Conservation (phyloP, 108 stramenopile species). For the Epithemia pelagica region DNA sequence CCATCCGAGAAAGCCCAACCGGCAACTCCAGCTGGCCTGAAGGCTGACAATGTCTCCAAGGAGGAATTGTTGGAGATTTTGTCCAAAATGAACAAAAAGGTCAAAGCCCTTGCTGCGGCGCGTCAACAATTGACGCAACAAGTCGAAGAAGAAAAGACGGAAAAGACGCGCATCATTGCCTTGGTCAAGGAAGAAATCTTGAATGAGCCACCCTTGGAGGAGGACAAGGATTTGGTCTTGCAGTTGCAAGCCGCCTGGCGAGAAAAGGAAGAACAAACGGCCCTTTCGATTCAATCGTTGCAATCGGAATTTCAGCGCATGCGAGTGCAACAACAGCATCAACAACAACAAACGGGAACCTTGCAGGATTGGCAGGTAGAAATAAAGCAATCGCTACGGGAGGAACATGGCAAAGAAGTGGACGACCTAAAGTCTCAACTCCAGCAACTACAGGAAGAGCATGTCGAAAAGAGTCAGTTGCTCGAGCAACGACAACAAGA, state of each 20-base stretch:
- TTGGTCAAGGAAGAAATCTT: conserved; percentile 59
- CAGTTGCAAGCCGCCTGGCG: conserved; percentile 57
- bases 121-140: conserved; percentile 52
- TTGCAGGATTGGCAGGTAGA: conserved; percentile 18
- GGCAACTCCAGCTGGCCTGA: conserved; percentile 4
- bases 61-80: conserved; percentile 75
- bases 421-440: conserved; percentile 32
- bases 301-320: conserved; percentile 48
- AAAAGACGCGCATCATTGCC: conserved; percentile 40
- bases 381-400: conserved; percentile 13
- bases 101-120: conserved; percentile 54
- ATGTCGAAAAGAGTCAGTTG: conserved; percentile 15
- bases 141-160: conserved; percentile 43
- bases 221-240: conserved; percentile 30
- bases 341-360: not conserved
- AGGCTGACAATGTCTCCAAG: conserved; percentile 36
- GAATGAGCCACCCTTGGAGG: conserved; percentile 21
- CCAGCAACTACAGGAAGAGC: conserved; percentile 15
- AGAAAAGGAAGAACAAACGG: conserved; percentile 47
- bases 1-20: not conserved
- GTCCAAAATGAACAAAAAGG: conserved; percentile 74
- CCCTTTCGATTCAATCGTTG: conserved; percentile 43
- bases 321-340: conserved; percentile 7
- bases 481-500: conserved; percentile 26
- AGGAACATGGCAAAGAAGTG: conserved; percentile 28